Conservation (phyloP, 257 asterid species). For the Lavandula angustifolia region DNA sequence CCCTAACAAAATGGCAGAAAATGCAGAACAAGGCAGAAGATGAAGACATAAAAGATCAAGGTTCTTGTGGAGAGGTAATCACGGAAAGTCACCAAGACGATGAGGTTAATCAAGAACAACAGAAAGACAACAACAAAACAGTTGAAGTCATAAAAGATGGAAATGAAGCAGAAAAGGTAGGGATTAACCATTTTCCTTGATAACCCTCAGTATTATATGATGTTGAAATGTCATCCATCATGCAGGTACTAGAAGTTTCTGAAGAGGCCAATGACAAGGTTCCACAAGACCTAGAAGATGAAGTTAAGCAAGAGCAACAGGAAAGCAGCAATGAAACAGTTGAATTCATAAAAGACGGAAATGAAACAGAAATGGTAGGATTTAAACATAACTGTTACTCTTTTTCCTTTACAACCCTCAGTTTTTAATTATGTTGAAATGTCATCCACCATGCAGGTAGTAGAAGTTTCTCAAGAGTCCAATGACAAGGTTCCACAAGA, state of each 20-base stretch:
- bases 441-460: conserved; percentile 37
- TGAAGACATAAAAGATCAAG: conserved; percentile 34
- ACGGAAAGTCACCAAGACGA: conserved; percentile 28
- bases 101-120: conserved; percentile 31
- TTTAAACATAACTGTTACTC: neutral
- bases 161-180: conserved; percentile 31
- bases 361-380: conserved; percentile 30
- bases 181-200: conserved; percentile 1
- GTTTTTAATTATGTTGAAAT: conserved; percentile 21
- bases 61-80: conserved; percentile 33
- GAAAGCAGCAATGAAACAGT: conserved; percentile 15
- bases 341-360: conserved; percentile 21
- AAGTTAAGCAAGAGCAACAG: conserved; percentile 31
- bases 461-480: conserved; percentile 27
- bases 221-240: conserved; percentile 23
- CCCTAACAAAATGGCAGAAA: conserved; percentile 26
- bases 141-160: conserved; percentile 17
- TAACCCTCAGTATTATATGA: conserved; percentile 20
- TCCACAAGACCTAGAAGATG: conserved; percentile 24
- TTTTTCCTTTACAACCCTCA: conserved; percentile 16
- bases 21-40: conserved; percentile 36
- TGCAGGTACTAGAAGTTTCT: conserved; percentile 37
- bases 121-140: conserved; percentile 18
- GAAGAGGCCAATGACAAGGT: conserved; percentile 33
- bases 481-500: conserved; percentile 33